Evolutionary conservation across 257 asterid genomes (phyloP).

Genomic region (Coffea canephora): DNA sequence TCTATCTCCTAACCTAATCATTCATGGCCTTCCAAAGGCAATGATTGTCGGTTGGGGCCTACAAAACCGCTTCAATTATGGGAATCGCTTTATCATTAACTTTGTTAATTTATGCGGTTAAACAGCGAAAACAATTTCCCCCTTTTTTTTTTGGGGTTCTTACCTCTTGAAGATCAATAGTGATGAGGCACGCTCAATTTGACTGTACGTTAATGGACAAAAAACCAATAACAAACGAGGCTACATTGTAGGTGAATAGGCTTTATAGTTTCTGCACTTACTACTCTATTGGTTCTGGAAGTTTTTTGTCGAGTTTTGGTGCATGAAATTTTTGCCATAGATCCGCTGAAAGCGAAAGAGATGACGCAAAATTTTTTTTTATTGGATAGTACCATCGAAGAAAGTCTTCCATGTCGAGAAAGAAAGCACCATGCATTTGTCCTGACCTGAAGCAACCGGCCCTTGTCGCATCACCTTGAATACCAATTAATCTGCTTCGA

Average conservation of each 20-base stretch:
- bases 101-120: slow-evolving; percentile 36
- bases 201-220: background rate
- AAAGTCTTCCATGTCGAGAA: background rate
- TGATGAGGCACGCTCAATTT: background rate
- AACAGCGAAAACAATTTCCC: slow-evolving; percentile 28
- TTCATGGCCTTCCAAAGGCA: slow-evolving; percentile 31
- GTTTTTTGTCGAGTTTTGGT: background rate
- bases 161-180: background rate
- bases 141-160: background rate
- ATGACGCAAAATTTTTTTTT: background rate
- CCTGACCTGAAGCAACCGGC: background rate
- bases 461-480: background rate
- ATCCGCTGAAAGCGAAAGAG: background rate
- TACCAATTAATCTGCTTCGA: too few relatives aligned
- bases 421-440: background rate
- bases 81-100: slow-evolving; percentile 30
- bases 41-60: slow-evolving; percentile 36
- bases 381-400: background rate
- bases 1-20: slow-evolving; percentile 19
- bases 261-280: background rate
- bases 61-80: slow-evolving; percentile 35
- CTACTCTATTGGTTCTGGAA: background rate
- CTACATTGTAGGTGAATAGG: background rate
- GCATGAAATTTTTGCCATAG: background rate
- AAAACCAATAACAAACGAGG: background rate